Evolutionary conservation across 169 alveolate species (phyloP).

Genomic region (Plasmodium coatneyi): DNA sequence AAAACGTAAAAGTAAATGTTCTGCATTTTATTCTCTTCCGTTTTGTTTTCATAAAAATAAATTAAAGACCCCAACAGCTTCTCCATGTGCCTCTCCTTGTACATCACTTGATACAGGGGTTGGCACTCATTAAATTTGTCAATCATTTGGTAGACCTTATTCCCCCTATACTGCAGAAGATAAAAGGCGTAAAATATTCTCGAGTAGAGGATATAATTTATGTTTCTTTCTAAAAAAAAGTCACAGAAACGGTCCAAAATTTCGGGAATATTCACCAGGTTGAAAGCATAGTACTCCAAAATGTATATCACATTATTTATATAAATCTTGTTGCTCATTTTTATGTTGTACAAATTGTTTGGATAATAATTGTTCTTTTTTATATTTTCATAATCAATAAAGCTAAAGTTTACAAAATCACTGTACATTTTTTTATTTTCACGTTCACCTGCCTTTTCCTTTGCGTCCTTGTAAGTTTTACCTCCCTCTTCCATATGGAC

Average conservation of each 20-base stretch:
- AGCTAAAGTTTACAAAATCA: conserved; percentile 68
- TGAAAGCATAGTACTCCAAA: conserved; percentile 72
- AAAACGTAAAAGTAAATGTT: conserved; percentile 61
- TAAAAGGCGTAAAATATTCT: conserved; percentile 73
- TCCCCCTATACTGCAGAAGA: conserved; percentile 15
- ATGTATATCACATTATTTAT: conserved; percentile 69
- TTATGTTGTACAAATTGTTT: conserved; percentile 71
- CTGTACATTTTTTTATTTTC: conserved; percentile 10
- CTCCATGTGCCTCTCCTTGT: conserved; percentile 60
- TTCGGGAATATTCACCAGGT: conserved; percentile 14
- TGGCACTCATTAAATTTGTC: conserved; percentile 22
- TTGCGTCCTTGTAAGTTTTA: background rate
- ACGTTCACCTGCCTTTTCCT: background rate
- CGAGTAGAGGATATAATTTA: conserved; percentile 67
- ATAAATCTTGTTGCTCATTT: conserved; percentile 21
- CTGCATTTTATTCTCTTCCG: background rate
- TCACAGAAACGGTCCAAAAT: conserved; percentile 54
- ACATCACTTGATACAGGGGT: conserved; percentile 63
- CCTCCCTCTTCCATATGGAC: conserved; percentile 11
- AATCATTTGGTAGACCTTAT: conserved; percentile 34
- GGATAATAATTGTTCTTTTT: conserved; percentile 59
- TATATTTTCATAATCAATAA: conserved; percentile 75
- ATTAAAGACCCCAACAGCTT: conserved; percentile 28
- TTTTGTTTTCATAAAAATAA: conserved; percentile 56
- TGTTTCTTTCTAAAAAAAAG: conserved; percentile 37